These are phyloP conservation scores for Herpetomonas tarakana DNA, from an alignment of 208 protist genomes.

Conservation along the genomic window DNA sequence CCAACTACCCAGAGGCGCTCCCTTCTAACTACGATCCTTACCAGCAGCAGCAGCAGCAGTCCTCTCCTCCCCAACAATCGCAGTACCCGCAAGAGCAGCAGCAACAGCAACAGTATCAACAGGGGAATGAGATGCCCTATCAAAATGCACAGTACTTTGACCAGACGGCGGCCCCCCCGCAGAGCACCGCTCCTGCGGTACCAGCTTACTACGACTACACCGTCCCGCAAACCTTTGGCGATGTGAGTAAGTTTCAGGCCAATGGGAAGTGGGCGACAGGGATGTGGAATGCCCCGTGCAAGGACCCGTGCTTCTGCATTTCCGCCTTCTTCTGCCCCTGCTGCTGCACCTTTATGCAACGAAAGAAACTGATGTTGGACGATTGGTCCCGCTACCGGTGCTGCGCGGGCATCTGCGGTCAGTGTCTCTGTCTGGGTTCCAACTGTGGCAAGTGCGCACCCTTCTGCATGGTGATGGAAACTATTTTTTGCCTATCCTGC, in stretches of 20 bases:
- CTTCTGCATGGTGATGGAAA: slow-evolving; percentile 45
- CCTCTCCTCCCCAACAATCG: too few relatives aligned
- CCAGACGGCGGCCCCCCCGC: background rate
- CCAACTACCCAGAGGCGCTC: background rate
- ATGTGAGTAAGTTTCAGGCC: slow-evolving; percentile 24
- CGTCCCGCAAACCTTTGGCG: slow-evolving; percentile 17
- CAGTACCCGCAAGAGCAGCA: background rate
- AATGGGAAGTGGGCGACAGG: slow-evolving; percentile 34
- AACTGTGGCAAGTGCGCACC: slow-evolving; percentile 18
- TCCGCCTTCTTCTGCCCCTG: slow-evolving; percentile 39
- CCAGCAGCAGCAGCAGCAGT: background rate
- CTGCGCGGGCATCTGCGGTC: slow-evolving; percentile 37
- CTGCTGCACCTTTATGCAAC: slow-evolving; percentile 41
- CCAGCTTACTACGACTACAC: slow-evolving; percentile 21
- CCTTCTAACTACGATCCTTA: background rate
- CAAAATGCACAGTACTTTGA: too few relatives aligned
- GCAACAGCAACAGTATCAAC: too few relatives aligned
- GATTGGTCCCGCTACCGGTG: slow-evolving; percentile 49
- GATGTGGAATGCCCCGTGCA: slow-evolving; percentile 30
- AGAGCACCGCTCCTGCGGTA: background rate
- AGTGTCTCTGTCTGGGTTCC: slow-evolving; percentile 6
- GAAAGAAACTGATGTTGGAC: slow-evolving; percentile 34
- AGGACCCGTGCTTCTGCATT: slow-evolving; percentile 30
- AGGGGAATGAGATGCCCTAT: too few relatives aligned
- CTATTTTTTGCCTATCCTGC: slow-evolving; percentile 27